Evolutionary conservation across 208 protist genomes (phyloP), one percentile per base, ranked within the genome.

Genomic region (Acanthamoeba divionensis): DNA sequence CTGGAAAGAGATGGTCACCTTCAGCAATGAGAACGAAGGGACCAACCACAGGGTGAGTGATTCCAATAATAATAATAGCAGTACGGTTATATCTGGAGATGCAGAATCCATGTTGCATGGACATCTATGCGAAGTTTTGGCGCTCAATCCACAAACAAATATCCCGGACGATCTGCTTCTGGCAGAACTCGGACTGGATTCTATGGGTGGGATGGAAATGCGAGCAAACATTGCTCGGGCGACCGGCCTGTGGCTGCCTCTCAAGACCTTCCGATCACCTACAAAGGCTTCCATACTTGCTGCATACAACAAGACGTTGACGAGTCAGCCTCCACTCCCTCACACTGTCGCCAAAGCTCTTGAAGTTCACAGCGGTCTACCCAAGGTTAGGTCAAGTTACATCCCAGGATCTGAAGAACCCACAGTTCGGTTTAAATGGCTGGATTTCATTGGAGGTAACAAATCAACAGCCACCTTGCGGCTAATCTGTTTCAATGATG

Each of bases 181-280:
- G 15, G 73, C 73, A 24, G 73, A 82, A 10, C 0, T 82, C 13
- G 73, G 73, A 24, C 62, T 82, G 33, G 73, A 82, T 36, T 82
- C 73, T 10, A 82, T 82, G 73, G 45, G 47, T 26, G 73, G 73
- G 10, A 82, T 82, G 73, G 73, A 82, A 52, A 21, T 82, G 73
- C 73, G 73, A 26, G 73, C 18, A 2, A 52, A 45, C 18, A 45
- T 82, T 29, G 38, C 73, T 3, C 41, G 73, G 10, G 73, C 55
- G n/a, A 10, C 18, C 4, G 73, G 73, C 48, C 15, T 82, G 26
- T 60, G 38, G 47, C 38, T 82, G 18, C 73, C 73, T 4, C 48
- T 82, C 21, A 82, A 82, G 73, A 82, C 73, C 29, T 82, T 82
- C 73, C 73, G 73, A 10, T 55, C 73, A 52, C 73, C 73, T 21